Base-by-base conservation (phyloP, 768 basidiomycete species). In the Pholiota conissans region DNA sequence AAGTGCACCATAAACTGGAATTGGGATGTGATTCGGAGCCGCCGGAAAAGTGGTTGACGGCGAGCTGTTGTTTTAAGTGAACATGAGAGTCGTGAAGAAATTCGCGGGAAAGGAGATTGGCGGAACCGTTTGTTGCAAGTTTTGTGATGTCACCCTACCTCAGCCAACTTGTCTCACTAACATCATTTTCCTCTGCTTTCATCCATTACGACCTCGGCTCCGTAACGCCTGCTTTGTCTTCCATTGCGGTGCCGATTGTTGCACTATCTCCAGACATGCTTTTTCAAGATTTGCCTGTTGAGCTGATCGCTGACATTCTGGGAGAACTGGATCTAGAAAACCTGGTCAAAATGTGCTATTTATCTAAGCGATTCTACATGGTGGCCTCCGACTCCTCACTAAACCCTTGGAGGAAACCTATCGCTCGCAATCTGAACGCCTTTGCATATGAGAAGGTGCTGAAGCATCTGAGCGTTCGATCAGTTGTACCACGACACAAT, bases 321-420 rank as follows among this genome's bases (percentile, higher is more conserved):
- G 76, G 81, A 40, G 84, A 90, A 63, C 81, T 92, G 49, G 84
- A 88, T 64, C 73, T 92, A 18, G 70, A 76, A 26, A 81, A 83
- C 11, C 80, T 91, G 28, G 73, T 90, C 54, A 75, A 66, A 16
- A 70, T 82, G 60, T 84, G 89, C 13, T 80, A 82, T 56, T 72
- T 91, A 27, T 90, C 88, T 3, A 80, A 78, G 58, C 76, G 81
- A 39, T 73, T 92, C 22, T 76, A 79, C 40, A 68, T 72, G 49
- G 79, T 92, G 39, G 78, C 81, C 16, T 83, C 88, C 2, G 88
- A 90, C 62, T 63, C 80, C 6, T 76, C 83, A 3, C 71, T 92
- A 45, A 91, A 91, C 65, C 89, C 86, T 16, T 92, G 91, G 91
- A 80, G 89, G 52, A 74, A 72, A 14, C 88, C 90, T 2, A 90